Base-by-base conservation (phyloP, 306 rosid species). In the Corylus avellana region DNA sequence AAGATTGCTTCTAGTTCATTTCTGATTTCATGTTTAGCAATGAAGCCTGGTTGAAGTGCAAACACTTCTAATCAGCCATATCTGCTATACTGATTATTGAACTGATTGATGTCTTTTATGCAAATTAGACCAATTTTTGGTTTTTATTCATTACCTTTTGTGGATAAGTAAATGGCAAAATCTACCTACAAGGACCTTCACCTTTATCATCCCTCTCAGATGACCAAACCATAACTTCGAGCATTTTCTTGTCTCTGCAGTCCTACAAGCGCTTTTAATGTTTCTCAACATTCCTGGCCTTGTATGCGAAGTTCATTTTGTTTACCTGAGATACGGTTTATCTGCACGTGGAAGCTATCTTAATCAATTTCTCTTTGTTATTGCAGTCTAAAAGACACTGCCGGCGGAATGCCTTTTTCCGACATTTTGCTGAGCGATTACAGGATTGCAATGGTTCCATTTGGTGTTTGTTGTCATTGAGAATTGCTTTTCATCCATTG, bases 401-500 rank as follows among this genome's bases (percentile, higher is more conserved):
- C 57, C 93, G 97, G 69, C 90, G 95, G 79, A 84, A 85, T 86
- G 94, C 92, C 72, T 74, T 94, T 87, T 94, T 86, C 77, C 86
- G 79, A 61, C 97, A 94, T 83, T 94, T 94, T 88, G 93, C 97
- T 49, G 98, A 94, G 90, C 97, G 97, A 79, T 71, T 81, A 22
- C 91, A 91, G 85, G 98, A 94, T 68, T 93, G 96, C 90, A 89
- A 90, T 82, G 98, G 98, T 93, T 88, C 47, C n/a, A 68, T 74
- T 73, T 44, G 47, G 70, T 68, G 22, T 66, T 79, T 20, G 22
- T 62, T 71, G 7, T 42, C 37, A 1, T 47, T 74, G 50, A 69
- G 76, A 47, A 76, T 73, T 79, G 59, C 61, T 16, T 73, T 81
- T 42, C 22, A 58, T 49, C 18, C 55, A 47, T 39, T 72, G 20